A percentile compares a stretch with the other conserved stretches of the same genome.
These are phyloP conservation scores for Termitomyces sp. DNA, from an alignment of 768 basidiomycete genomes.

Conservation along the genomic window DNA sequence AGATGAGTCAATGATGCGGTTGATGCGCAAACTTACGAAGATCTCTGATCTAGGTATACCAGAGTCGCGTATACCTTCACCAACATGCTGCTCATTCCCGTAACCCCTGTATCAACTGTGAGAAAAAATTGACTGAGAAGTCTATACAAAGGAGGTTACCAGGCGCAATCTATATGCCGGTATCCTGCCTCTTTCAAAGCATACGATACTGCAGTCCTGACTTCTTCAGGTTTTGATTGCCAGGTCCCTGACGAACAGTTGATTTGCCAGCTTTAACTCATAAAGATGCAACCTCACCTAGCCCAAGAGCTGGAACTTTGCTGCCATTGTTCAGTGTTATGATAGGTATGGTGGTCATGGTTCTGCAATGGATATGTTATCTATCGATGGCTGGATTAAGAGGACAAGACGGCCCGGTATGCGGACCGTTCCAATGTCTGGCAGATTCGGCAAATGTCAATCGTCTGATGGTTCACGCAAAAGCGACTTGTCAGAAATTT, in stretches of 20 bases:
- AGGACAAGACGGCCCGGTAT: neutral
- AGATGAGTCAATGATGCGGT: neutral
- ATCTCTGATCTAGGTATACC: constrained; percentile 72
- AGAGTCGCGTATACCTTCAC: constrained; percentile 70
- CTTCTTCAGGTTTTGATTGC: constrained; percentile 74
- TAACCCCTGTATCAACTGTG: constrained; percentile 40
- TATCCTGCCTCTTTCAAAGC: constrained; percentile 75
- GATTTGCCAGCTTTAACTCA: neutral
- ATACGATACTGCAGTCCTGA: constrained; percentile 61
- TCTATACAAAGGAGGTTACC: constrained; percentile 16
- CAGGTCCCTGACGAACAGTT: constrained; percentile 56
- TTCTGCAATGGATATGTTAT: neutral
- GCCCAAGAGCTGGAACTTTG: constrained; percentile 51
- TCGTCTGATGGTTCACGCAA: too few species aligned
- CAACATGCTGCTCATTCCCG: constrained; percentile 80
- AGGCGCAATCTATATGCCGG: constrained; percentile 72
- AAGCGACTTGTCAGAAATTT: too few species aligned
- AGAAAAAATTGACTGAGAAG: too few species aligned
- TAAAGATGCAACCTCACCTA: constrained; percentile 34
- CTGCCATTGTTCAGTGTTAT: constrained; percentile 60
- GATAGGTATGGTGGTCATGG: constrained; percentile 11
- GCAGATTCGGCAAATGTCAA: neutral
- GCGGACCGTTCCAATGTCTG: neutral
- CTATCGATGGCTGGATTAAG: constrained; percentile 1
- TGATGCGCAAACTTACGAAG: constrained; percentile 28